These are phyloP conservation scores for Bryum argenteum DNA, from an alignment of 225 moss, liverwort and hornwort genomes.

Conservation along the genomic window DNA sequence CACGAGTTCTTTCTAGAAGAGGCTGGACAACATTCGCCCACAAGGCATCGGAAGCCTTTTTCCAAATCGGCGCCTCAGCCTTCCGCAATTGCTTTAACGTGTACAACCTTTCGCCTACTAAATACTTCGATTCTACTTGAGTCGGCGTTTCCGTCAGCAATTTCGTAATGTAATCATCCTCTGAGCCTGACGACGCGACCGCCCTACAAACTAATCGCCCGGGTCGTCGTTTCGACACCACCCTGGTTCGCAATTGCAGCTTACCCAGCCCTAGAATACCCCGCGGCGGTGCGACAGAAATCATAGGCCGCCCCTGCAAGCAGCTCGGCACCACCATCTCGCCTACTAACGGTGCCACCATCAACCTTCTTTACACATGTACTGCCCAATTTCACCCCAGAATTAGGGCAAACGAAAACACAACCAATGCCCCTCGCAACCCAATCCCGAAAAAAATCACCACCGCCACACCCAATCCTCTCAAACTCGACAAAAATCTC, in stretches of 20 bases:
- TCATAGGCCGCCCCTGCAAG: constrained; percentile 48
- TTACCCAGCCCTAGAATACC: constrained; percentile 52
- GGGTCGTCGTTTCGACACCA: constrained; percentile 26
- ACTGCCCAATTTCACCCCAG: constrained; percentile 28
- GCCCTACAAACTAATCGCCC: constrained; percentile 33
- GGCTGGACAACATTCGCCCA: constrained; percentile 48
- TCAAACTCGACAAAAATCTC: not conserved
- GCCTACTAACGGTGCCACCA: constrained; percentile 54
- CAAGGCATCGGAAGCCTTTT: constrained; percentile 48
- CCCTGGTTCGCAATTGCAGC: constrained; percentile 44
- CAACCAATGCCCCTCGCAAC: constrained; percentile 8
- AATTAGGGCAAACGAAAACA: constrained; percentile 38
- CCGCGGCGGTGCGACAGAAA: constrained; percentile 18
- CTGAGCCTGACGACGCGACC: constrained; percentile 35
- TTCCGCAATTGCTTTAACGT: constrained; percentile 78
- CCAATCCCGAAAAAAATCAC: constrained; percentile 6
- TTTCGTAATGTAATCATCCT: constrained; percentile 68
- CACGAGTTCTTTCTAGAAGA: constrained; percentile 23
- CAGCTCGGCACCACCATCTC: constrained; percentile 63
- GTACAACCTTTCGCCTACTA: constrained; percentile 75
- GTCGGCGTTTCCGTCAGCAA: constrained; percentile 70
- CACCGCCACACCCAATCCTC: constrained; percentile 20
- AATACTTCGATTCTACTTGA: constrained; percentile 84
- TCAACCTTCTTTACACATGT: constrained; percentile 31
- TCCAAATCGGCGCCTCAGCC: constrained; percentile 74